Percentiles rank a stretch among this genome's conserved stretches.
Evolutionary conservation across 805 yeast species (phyloP).

Genomic region (Zygosaccharomyces bailii): DNA sequence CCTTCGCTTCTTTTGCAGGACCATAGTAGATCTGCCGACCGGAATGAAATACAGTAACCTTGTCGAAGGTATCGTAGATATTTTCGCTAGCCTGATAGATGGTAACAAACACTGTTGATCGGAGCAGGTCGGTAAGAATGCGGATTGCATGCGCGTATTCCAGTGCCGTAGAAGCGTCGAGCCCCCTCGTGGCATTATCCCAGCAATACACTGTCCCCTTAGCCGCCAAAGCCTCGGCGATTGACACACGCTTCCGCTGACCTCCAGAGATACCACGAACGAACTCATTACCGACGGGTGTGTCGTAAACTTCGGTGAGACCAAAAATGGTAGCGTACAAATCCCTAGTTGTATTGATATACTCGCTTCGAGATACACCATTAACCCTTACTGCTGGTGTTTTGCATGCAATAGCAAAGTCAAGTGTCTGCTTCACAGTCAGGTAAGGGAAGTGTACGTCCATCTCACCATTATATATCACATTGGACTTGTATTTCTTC

Average conservation of each 20-base stretch:
- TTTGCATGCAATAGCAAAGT: slow-evolving; percentile 52
- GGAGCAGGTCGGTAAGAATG: slow-evolving; percentile 40
- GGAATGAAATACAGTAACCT: slow-evolving; percentile 45
- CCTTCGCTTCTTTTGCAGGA: slow-evolving; percentile 41
- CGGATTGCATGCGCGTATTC: slow-evolving; percentile 45
- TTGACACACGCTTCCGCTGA: slow-evolving; percentile 62
- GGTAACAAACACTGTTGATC: slow-evolving; percentile 44
- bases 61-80: slow-evolving; percentile 48
- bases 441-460: slow-evolving; percentile 57
- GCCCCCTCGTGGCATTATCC: slow-evolving; percentile 53
- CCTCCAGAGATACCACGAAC: slow-evolving; percentile 67
- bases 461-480: slow-evolving; percentile 47
- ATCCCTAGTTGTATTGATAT: slow-evolving; percentile 42
- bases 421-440: slow-evolving; percentile 53
- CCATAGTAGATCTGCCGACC: slow-evolving; percentile 50
- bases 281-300: slow-evolving; percentile 61
- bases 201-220: slow-evolving; percentile 49
- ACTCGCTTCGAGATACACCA: slow-evolving; percentile 36
- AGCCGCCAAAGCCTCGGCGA: slow-evolving; percentile 52
- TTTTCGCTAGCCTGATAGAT: slow-evolving; percentile 49
- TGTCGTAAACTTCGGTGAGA: slow-evolving; percentile 50
- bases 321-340: slow-evolving; percentile 41
- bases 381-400: slow-evolving; percentile 31
- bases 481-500: slow-evolving; percentile 23
- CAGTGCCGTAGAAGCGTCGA: slow-evolving; percentile 49